Evolutionary conservation across 768 basidiomycete species (phyloP).

Genomic region (Suillus occidentalis): DNA sequence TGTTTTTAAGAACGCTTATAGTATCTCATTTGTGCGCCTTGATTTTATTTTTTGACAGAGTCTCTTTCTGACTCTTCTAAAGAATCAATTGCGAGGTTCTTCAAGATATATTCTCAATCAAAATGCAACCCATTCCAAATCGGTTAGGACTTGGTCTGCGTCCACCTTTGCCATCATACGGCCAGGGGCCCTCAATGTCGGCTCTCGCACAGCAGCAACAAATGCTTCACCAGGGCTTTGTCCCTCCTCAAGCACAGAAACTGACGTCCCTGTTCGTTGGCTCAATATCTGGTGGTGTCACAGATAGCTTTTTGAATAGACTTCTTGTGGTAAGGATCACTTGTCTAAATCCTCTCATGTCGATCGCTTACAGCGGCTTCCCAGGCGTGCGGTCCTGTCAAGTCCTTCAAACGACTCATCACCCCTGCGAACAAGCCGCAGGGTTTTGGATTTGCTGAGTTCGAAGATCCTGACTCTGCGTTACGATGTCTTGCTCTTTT

Average conservation of each 20-base stretch:
- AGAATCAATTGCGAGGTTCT: background rate
- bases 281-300: conserved; percentile 91
- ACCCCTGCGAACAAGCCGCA: conserved; percentile 93
- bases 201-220: conserved; percentile 88
- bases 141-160: conserved; percentile 87
- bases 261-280: conserved; percentile 86
- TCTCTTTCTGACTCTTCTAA: background rate
- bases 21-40: background rate
- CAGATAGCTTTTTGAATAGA: conserved; percentile 75
- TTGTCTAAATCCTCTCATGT: background rate
- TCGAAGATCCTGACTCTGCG: conserved; percentile 90
- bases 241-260: conserved; percentile 65
- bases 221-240: conserved; percentile 54
- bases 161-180: conserved; percentile 83
- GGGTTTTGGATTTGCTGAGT: conserved; percentile 97
- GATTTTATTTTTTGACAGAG: background rate
- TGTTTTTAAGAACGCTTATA: background rate
- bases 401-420: conserved; percentile 89
- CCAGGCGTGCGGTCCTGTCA: conserved; percentile 87
- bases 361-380: background rate
- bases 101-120: conserved; percentile 5
- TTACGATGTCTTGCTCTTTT: conserved; percentile 69
- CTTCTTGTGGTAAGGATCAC: conserved; percentile 66
- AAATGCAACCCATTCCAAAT: conserved; percentile 69
- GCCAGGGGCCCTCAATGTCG: conserved; percentile 90